Conservation (phyloP, 2,329 filamentous ascomycete species). For the Cadophora sp. region DNA sequence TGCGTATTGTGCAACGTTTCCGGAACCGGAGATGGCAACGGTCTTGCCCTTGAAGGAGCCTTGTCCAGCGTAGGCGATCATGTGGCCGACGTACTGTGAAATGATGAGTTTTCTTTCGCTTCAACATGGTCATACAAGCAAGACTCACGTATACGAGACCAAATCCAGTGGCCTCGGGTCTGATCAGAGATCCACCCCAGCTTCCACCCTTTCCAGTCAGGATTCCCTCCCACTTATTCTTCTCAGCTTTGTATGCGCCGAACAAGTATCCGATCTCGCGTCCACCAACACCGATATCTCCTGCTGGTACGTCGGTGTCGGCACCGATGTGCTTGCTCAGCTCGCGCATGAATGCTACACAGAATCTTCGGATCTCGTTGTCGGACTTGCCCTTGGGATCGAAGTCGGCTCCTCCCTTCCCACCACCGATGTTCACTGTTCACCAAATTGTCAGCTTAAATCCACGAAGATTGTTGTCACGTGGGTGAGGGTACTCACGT, state of each 20-base stretch:
- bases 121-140: not conserved
- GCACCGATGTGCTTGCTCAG: constrained; percentile 95
- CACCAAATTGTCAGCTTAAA: constrained; percentile 21
- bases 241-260: constrained; percentile 87
- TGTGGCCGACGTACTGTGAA: constrained; percentile 80
- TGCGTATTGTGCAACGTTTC: constrained; percentile 97
- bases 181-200: constrained; percentile 94
- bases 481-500: constrained; percentile 61
- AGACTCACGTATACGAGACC: constrained; percentile 83
- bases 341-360: constrained; percentile 94
- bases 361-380: constrained; percentile 97
- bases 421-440: constrained; percentile 90
- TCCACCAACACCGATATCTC: constrained; percentile 92
- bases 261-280: constrained; percentile 96
- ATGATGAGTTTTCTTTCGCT: not conserved
- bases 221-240: constrained; percentile 94
- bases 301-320: constrained; percentile 94
- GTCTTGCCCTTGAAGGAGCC: constrained; percentile 90
- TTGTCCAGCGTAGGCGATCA: constrained; percentile 89
- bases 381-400: constrained; percentile 99
- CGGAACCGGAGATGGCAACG: constrained; percentile 94
- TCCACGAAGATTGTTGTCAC: constrained; percentile 16
- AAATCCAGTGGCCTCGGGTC: constrained; percentile 96
- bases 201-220: constrained; percentile 92
- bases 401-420: constrained; percentile 97